Base-by-base conservation (phyloP, 441 rosid species). In the Macaranga tanarius region DNA sequence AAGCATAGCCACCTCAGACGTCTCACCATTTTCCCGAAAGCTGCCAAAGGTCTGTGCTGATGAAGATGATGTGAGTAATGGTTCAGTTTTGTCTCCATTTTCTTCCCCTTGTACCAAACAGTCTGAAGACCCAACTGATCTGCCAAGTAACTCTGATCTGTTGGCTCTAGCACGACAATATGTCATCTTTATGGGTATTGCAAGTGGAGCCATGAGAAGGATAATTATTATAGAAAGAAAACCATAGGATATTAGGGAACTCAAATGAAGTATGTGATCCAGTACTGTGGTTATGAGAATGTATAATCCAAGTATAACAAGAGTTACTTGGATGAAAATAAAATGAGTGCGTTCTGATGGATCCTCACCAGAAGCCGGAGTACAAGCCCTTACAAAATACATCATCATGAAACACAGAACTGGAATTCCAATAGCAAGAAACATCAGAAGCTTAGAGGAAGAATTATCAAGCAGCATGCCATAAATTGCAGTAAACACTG, bases 151-250 rank as follows among this genome's bases (percentile, higher is more conserved):
- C 58, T 56, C 84, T 12, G 71, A 51, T 48, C 52, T 73, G 60
- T 74, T 78, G 38, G 66, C 70, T 67, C 82, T 75, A 4, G 7
- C 28, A 31, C 68, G 89, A n/a, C 42, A 79, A 60, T 87, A 23
- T 28, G 99, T 91, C 99, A 95, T 91, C 83, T 91, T 95, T 79
- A 92, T 67, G 17, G 99, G 99, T 71, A 95, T 79, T 19, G 85
- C 97, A 63, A 95, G 92, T 63, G 98, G 98, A 23, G 97, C 74
- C 81, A 85, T 22, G 82, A 92, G 65, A 70, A 95, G 66, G 15
- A 90, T 42, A 60, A 88, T 75, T 89, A 89, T 90, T 38, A 88
- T 22, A 26, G 80, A 86, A 54, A 95, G 76, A 62, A 87, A 73
- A 45, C 72, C 58, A 65, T 87, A 90, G 59, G 84, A 78, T 61